A percentile compares a stretch with the other conserved stretches of the same genome.
These are phyloP conservation scores for Marvania coccoides DNA, from an alignment of 139 green algal genomes.

Conservation along the genomic window DNA sequence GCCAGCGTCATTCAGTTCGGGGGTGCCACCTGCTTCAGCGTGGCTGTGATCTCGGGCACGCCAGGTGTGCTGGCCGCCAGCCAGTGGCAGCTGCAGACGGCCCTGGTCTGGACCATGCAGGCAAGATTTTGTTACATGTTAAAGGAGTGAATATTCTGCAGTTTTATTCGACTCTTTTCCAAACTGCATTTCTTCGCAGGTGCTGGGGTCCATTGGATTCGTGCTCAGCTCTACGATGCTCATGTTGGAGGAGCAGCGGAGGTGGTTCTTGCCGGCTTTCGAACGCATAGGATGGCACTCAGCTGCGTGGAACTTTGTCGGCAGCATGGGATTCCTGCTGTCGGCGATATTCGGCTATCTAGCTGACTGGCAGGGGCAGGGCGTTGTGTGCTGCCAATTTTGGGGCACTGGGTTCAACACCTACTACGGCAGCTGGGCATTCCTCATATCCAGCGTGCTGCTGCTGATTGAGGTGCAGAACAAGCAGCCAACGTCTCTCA, in stretches of 20 bases:
- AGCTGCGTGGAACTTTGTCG: neutral
- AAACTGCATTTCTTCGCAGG: too few species aligned
- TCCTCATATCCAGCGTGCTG: neutral
- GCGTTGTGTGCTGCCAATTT: neutral
- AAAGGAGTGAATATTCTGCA: too few species aligned
- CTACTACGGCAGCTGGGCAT: constrained; percentile 3
- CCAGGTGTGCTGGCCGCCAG: neutral
- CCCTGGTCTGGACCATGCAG: constrained; percentile 13
- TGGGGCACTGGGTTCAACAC: constrained; percentile 8
- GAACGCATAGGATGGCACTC: constrained; percentile 7
- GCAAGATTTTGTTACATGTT: too few species aligned
- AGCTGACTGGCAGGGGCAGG: neutral
- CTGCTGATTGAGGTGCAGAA: neutral
- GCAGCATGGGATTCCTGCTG: neutral
- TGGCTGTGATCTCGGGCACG: neutral
- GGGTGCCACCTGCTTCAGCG: neutral
- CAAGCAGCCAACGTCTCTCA: neutral
- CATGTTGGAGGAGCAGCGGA: constrained; percentile 6
- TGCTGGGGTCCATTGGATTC: neutral
- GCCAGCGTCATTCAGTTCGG: constrained; percentile 4
- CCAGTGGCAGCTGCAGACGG: neutral
- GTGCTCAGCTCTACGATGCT: constrained; percentile 1
- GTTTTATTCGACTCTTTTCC: too few species aligned
- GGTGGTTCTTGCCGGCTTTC: constrained; percentile 4
- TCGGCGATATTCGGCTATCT: neutral